These are phyloP conservation scores for Malus hybrid DNA, from an alignment of 331 rosid species.

Conservation along the genomic window DNA sequence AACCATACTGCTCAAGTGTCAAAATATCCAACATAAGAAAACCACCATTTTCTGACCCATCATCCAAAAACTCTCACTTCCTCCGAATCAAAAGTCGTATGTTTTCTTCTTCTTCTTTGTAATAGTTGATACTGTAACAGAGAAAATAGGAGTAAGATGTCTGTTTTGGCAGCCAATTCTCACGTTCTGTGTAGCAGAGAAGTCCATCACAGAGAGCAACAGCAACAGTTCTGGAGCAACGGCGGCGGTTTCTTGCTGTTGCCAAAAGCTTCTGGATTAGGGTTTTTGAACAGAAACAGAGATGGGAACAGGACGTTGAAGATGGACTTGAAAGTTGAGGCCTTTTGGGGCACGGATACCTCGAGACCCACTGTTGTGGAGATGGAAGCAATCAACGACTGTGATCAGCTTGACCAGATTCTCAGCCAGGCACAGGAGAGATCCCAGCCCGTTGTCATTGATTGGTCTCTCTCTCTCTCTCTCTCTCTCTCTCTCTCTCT, in stretches of 20 bases:
- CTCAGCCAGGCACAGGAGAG: constrained; percentile 41
- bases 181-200: constrained; percentile 34
- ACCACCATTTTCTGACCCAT: constrained; percentile 3
- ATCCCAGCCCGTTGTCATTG: constrained; percentile 65
- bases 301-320: constrained; percentile 16
- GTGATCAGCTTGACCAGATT: constrained; percentile 69
- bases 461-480: constrained; percentile 41
- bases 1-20: too few relatives aligned
- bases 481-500: not conserved
- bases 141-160: constrained; percentile 26
- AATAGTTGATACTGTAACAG: not conserved
- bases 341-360: constrained; percentile 49
- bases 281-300: constrained; percentile 27
- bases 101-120: not conserved
- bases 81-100: not conserved
- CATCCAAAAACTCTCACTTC: not conserved
- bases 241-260: constrained; percentile 10
- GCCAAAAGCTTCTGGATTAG: constrained; percentile 27
- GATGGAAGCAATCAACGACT: constrained; percentile 56
- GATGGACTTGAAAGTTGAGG: constrained; percentile 40
- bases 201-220: constrained; percentile 29
- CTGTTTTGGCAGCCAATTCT: constrained; percentile 43
- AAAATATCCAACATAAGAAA: not conserved
- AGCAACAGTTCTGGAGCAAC: constrained; percentile 15
- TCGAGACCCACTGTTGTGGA: constrained; percentile 44